Base-by-base conservation (phyloP, 495 filamentous ascomycete genomes). In the Tuber microsphaerosporum region DNA sequence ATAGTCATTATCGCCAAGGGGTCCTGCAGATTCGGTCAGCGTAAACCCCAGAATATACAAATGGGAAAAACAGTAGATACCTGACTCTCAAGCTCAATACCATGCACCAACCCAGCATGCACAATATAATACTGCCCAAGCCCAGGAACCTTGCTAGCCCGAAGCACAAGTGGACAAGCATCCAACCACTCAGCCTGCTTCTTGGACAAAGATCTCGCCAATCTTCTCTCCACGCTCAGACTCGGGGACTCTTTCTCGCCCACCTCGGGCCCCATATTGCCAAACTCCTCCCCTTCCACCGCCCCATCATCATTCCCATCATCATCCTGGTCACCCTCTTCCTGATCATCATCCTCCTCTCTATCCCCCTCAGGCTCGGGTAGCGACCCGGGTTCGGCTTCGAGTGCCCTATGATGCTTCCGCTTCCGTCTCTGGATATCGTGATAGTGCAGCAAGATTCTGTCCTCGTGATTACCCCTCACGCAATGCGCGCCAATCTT, bases 381-480 rank as follows among this genome's bases (percentile, higher is more conserved):
- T 70, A 81, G 74, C 5, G 76, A 73, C 46, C 17, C n/a, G 79
- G 71, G 12, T 69, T 75, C 71, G 68, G 65, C 19, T 75, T 56
- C 20, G 37, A 26, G 65, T 8, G 45, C 39, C 44, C n/a, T 41
- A 48, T 42, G n/a, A 68, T 16, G 37, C 34, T 37, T 73, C 75
- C 56, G 77, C 77, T 73, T 82, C 74, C 73, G 73, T 73, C 73
- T 75, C 61, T 81, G 80, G 43, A 81, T 56, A 10, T 82, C 70
- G 22, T 78, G 81, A 71, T 84, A 82, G 72, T 82, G 81, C 8
- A 89, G 85, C 31, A 97, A 85, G 19, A 97, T 86, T 16, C 89
- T 87, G 80, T 99, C 93, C 81, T 99, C 95, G 84, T 97, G 94
- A 84, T 99, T 98, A 20, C 95, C 95, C 41, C 95, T 89, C 1